These are phyloP conservation scores for Lumnitzera littorea DNA, from an alignment of 345 rosid genomes.

Conservation along the genomic window DNA sequence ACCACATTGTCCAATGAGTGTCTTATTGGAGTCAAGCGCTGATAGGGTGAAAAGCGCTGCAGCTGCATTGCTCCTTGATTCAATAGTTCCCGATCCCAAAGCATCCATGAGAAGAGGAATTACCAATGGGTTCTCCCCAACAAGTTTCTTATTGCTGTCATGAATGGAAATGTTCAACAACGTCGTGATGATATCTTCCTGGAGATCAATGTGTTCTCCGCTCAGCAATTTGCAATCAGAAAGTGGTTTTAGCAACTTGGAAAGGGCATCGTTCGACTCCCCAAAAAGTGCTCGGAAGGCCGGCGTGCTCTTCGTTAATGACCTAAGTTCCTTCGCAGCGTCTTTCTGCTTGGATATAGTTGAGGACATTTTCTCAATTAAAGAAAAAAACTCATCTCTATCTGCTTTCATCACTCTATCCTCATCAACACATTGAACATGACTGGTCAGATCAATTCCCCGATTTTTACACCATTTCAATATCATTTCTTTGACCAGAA, in stretches of 20 bases:
- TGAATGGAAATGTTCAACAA: constrained; percentile 40
- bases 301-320: constrained; percentile 31
- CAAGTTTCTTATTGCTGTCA: constrained; percentile 25
- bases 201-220: constrained; percentile 25
- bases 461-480: constrained; percentile 36
- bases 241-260: constrained; percentile 32
- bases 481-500: constrained; percentile 37
- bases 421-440: constrained; percentile 7
- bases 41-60: constrained; percentile 41
- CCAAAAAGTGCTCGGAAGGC: constrained; percentile 34
- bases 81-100: constrained; percentile 26
- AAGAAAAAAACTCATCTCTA: constrained; percentile 18
- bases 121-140: constrained; percentile 29
- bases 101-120: constrained; percentile 39
- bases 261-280: constrained; percentile 22
- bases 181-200: constrained; percentile 36
- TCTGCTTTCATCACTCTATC: constrained; percentile 14
- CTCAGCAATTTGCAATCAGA: constrained; percentile 7
- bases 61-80: constrained; percentile 48
- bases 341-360: constrained; percentile 32
- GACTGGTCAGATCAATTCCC: constrained; percentile 23
- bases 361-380: constrained; percentile 41
- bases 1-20: constrained; percentile 39
- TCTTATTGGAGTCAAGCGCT: constrained; percentile 23
- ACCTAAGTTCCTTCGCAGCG: constrained; percentile 44